Evolutionary conservation across 805 yeast genomes (phyloP).

Genomic region (Blastobotrys americana): DNA sequence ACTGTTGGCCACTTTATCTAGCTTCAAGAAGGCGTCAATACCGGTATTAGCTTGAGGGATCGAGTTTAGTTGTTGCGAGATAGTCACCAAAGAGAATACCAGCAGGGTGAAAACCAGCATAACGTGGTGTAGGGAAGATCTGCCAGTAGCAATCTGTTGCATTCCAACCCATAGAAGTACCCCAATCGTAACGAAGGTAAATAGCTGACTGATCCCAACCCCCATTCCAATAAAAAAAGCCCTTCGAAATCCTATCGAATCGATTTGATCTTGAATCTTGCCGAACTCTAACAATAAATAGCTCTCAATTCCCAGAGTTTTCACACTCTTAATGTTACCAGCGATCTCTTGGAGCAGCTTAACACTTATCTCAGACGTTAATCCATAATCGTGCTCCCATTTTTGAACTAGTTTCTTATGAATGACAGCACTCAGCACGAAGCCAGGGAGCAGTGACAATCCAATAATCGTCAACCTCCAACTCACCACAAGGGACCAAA

Average conservation of each 20-base stretch:
- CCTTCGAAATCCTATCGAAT: constrained; percentile 41
- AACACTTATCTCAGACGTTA: constrained; percentile 19
- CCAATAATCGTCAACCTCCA: constrained; percentile 88
- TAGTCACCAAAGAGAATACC: constrained; percentile 62
- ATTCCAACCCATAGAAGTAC: constrained; percentile 75
- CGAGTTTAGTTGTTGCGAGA: constrained; percentile 51
- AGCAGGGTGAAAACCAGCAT: constrained; percentile 66
- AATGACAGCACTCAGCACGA: constrained; percentile 42
- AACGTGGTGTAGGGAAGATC: constrained; percentile 50
- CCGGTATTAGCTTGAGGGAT: constrained; percentile 81
- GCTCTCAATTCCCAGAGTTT: constrained; percentile 44
- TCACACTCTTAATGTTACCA: constrained; percentile 55
- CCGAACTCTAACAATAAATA: constrained; percentile 41
- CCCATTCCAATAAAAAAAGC: constrained; percentile 63
- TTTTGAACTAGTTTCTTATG: constrained; percentile 47
- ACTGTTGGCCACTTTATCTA: too few relatives aligned
- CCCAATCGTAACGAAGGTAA: constrained; percentile 58
- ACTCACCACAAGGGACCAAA: constrained; percentile 73
- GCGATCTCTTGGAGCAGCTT: constrained; percentile 44
- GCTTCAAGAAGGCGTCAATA: constrained; percentile 31
- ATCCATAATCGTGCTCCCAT: constrained; percentile 56
- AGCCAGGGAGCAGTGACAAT: constrained; percentile 62
- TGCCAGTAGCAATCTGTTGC: constrained; percentile 50
- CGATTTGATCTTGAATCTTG: constrained; percentile 28
- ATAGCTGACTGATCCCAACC: constrained; percentile 47